Base-by-base conservation (phyloP, 2,329 filamentous ascomycete species). In the Rhinocladiella mackenziei region DNA sequence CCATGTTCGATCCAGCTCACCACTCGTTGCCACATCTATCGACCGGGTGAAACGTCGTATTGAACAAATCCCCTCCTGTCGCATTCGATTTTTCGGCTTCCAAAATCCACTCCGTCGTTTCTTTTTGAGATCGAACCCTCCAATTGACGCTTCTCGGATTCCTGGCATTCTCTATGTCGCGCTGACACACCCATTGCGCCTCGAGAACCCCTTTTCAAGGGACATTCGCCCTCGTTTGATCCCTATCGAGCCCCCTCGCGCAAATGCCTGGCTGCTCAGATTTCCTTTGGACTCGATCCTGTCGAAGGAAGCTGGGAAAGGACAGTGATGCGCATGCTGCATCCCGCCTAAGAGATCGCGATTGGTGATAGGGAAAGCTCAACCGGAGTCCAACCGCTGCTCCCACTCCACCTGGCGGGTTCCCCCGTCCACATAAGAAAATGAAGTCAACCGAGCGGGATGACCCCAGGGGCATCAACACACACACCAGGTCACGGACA, bases 241-340 rank as follows among this genome's bases (percentile, higher is more conserved):
- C 26, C 18, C 26, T 36, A 10, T 13, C 35, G 26, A 26, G 39
- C 13, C 15, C 13, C 13, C 25, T 25, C 30, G 46, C 43, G 46
- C 45, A 48, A 50, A 53, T 53, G 50, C 45, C 31, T 26, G 23
- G 29, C 45, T 37, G 45, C 36, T 34, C 30, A 35, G 38, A 30
- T n/a, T 30, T 22, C 22, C 43, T 22, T 30, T 38, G 40, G 38
- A 28, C 39, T 26, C 35, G 43, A 43, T 35, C 26, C 31, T 36
- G 36, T 50, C 39, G 42, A 50, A 47, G 43, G 46, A 45, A 41
- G 34, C 20, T n/a, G 34, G 30, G 28, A 22, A 19, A 50, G 23
- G 14, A 26, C 32, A 34, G 14, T 22, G 15, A 41, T 43, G 44
- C 45, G 41, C 41, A 34, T 15, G 5, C 33, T 17, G 23, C 26